phyloP scores from a whole-genome alignment of 2,329 filamentous ascomycete species.

The Aureobasidium mangrovei region DNA sequence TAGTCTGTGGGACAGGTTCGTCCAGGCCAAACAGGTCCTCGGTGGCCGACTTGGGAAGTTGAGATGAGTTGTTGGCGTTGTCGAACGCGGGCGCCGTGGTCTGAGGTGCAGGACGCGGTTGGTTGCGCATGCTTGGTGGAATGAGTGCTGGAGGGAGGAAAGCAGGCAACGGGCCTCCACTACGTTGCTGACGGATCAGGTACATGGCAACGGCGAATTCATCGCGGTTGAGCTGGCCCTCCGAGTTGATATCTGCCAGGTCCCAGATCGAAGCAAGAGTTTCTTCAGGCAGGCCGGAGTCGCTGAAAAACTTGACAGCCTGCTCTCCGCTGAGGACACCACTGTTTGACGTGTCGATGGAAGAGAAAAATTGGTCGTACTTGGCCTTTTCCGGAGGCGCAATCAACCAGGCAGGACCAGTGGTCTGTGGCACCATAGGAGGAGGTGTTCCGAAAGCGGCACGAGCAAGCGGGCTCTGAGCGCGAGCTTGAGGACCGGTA shows the following conservation, averaged over 20 bases:
- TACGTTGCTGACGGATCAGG: slow-evolving; percentile 82
- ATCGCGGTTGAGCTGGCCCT: slow-evolving; percentile 74
- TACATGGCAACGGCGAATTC: slow-evolving; percentile 98
- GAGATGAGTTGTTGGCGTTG: slow-evolving; percentile 35
- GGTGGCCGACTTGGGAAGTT: slow-evolving; percentile 65
- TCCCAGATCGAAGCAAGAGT: slow-evolving; percentile 94
- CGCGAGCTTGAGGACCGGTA: slow-evolving; percentile 53
- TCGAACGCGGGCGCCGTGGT: slow-evolving; percentile 46
- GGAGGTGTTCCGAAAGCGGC: slow-evolving; percentile 40
- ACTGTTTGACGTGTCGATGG: slow-evolving; percentile 68
- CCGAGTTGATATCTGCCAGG: slow-evolving; percentile 84
- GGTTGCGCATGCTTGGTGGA: slow-evolving; percentile 73
- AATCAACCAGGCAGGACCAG: slow-evolving; percentile 70
- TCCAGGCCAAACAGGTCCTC: slow-evolving; percentile 94
- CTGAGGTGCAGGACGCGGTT: slow-evolving; percentile 39
- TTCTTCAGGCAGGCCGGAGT: slow-evolving; percentile 83
- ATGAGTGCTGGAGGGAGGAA: slow-evolving; percentile 73
- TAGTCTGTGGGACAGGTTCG: slow-evolving; percentile 48
- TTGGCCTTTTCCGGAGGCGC: slow-evolving; percentile 73
- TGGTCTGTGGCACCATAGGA: slow-evolving; percentile 43
- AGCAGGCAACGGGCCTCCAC: slow-evolving; percentile 59
- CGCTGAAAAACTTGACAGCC: slow-evolving; percentile 86
- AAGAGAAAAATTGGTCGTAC: slow-evolving; percentile 79
- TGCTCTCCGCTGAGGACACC: slow-evolving; percentile 90
- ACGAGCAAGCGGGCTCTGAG: slow-evolving; percentile 50